A percentile compares a stretch with the other conserved stretches of the same genome.
These are phyloP conservation scores for Thalassiosira mediterranea DNA, from an alignment of 352 stramenopile species.

Conservation along the genomic window DNA sequence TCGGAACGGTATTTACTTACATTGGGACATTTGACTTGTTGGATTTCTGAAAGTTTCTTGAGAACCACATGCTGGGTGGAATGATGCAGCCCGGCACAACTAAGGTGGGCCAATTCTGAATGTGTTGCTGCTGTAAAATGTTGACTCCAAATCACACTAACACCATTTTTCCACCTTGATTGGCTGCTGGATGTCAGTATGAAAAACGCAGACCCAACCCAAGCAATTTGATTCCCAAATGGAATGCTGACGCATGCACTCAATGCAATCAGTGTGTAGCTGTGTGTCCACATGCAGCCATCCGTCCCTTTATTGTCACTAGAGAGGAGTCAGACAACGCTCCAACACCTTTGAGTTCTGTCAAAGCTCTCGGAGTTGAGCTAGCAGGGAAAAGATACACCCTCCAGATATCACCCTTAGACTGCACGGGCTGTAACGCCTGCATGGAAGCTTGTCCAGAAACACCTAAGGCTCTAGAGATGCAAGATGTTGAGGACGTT, in stretches of 20 bases:
- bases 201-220: constrained; percentile 75
- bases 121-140: no score
- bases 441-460: constrained; percentile 78
- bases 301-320: constrained; percentile 77
- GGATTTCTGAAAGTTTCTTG: constrained; percentile 55
- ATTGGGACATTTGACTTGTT: not conserved
- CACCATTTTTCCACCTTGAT: no score
- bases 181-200: no score
- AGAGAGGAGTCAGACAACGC: constrained; percentile 67
- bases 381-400: constrained; percentile 74
- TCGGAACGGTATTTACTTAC: not conserved
- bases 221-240: constrained; percentile 58
- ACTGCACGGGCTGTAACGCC: constrained; percentile 79
- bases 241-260: constrained; percentile 67
- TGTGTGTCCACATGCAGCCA: constrained; percentile 76
- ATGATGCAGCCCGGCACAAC: constrained; percentile 70
- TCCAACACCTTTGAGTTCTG: constrained; percentile 67
- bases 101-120: no score
- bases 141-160: no score
- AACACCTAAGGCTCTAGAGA: constrained; percentile 72
- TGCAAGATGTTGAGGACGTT: constrained; percentile 65
- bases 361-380: constrained; percentile 66
- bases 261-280: constrained; percentile 82
- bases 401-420: constrained; percentile 73
- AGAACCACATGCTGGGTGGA: constrained; percentile 74